Percentiles rank a stretch among this genome's conserved stretches.
These are phyloP conservation scores for Xylariaceae sp. DNA, from an alignment of 2,329 filamentous ascomycete species.

Conservation along the genomic window DNA sequence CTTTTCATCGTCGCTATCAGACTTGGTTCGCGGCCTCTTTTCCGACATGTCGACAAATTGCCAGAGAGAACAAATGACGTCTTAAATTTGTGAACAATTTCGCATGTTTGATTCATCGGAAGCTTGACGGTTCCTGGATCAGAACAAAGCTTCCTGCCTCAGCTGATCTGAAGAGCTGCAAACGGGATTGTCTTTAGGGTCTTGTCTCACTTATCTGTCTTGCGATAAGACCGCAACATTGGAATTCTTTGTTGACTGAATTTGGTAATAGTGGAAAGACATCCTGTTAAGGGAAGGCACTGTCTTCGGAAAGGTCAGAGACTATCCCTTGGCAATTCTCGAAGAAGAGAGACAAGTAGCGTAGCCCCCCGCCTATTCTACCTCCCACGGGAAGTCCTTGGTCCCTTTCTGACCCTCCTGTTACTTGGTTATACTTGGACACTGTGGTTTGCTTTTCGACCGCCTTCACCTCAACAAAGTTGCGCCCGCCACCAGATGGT, in stretches of 20 bases:
- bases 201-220: conserved; percentile 21
- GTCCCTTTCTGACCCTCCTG: conserved; percentile 8
- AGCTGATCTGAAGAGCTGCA: conserved; percentile 19
- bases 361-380: conserved; percentile 5
- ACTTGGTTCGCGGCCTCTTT: background rate
- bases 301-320: conserved; percentile 24
- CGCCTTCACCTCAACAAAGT: background rate
- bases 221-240: conserved; percentile 10
- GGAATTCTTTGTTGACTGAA: conserved; percentile 27
- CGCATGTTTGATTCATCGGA: background rate
- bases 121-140: no score
- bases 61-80: background rate
- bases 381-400: conserved; percentile 9
- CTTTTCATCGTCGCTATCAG: background rate
- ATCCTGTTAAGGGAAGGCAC: conserved; percentile 3
- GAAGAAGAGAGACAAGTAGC: conserved; percentile 22
- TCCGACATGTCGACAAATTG: conserved; percentile 8
- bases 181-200: conserved; percentile 17
- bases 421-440: conserved; percentile 2
- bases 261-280: conserved; percentile 17
- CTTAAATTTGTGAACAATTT: background rate
- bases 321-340: conserved; percentile 14
- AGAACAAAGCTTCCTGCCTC: conserved; percentile 11
- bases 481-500: background rate
- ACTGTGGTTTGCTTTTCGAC: conserved; percentile 2